These are phyloP conservation scores for Chalciporus sphaerocephalus DNA, from an alignment of 768 basidiomycete species.

Conservation along the genomic window DNA sequence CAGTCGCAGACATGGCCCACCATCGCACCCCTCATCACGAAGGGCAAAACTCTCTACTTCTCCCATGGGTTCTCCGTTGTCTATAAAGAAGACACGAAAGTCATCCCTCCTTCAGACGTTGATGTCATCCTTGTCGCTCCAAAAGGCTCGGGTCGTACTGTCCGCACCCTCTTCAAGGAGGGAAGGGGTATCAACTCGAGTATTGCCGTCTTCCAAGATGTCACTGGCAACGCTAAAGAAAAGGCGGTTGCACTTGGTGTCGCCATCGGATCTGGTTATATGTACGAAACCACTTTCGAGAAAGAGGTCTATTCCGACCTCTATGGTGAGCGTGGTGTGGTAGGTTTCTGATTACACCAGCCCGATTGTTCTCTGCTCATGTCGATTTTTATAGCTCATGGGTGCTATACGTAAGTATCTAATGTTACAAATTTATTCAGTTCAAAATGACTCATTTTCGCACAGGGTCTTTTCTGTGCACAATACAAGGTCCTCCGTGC, in stretches of 20 bases:
- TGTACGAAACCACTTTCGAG: slow-evolving; percentile 98
- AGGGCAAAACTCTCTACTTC: slow-evolving; percentile 99
- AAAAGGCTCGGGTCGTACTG: slow-evolving; percentile 97
- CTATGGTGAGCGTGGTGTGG: slow-evolving; percentile 99
- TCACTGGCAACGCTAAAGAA: slow-evolving; percentile 96
- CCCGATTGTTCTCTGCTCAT: slow-evolving; percentile 4
- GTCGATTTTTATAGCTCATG: slow-evolving; percentile 63
- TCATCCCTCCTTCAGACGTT: slow-evolving; percentile 86
- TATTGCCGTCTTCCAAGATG: slow-evolving; percentile 94
- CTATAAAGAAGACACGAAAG: slow-evolving; percentile 95
- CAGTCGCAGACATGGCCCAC: slow-evolving; percentile 93
- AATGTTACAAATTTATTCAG: neutral
- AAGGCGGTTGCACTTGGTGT: slow-evolving; percentile 94
- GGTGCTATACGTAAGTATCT: slow-evolving; percentile 79
- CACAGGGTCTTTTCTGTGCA: slow-evolving; percentile 97
- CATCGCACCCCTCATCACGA: slow-evolving; percentile 91
- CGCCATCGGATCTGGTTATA: slow-evolving; percentile 92
- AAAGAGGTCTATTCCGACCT: slow-evolving; percentile 99
- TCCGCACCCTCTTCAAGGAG: slow-evolving; percentile 99
- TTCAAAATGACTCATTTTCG: neutral
- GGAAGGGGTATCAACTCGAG: slow-evolving; percentile 97
- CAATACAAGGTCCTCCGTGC: slow-evolving; percentile 97
- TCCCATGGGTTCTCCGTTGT: slow-evolving; percentile 99
- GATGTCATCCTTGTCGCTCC: slow-evolving; percentile 99
- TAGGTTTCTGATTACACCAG: slow-evolving; percentile 41